Evolutionary conservation across 164 flowering plant genomes (phyloP), one percentile per base, ranked within the genome.

Genomic region (Magnolia sinica): DNA sequence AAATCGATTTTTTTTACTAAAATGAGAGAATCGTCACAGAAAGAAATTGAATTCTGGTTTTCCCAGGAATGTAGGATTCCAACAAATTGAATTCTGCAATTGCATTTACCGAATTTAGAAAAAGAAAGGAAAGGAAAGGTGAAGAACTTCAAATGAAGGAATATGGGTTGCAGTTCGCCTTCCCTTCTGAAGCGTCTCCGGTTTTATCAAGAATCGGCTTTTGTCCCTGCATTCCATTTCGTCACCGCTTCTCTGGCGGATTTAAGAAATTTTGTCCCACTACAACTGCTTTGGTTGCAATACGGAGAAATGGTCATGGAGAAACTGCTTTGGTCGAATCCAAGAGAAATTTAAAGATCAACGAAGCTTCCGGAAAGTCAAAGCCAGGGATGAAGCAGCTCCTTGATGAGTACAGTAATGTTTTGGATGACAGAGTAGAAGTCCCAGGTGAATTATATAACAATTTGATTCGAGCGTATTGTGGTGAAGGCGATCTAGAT

Each of bases 401-500:
- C 45, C 49, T 55, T 55, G 14, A 19, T 52, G 51, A 76, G 58
- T 76, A 75, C 16, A 19, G 20, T 11, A 51, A 29, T 7, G 50
- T 51, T 24, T 75, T 75, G 77, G 72, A 29, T 67, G 82, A 74
- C 66, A 82, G 80, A 13, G 72, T 86, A 75, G 92, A 91, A 73
- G 24, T 82, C 49, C 78, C 90, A 1, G 29, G 71, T 24, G 85
- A 85, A 63, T 45, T 70, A 5, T 90, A 79, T 83, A 90, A 91
- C 72, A 80, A 72, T 31, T 77, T 50, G 23, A 87, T 91, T 31
- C 75, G 82, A 14, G 66, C 70, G 18, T 79, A 72, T 64, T 91
- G 93, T 79, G 79, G 70, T 23, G 78, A n/a, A 29, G 89, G 92
- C 2, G 81, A 87, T 61, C 49, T 90, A 3, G 92, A 89, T 45